Evolutionary conservation across 768 basidiomycete genomes (phyloP).

Genomic region (Suillus sp.): DNA sequence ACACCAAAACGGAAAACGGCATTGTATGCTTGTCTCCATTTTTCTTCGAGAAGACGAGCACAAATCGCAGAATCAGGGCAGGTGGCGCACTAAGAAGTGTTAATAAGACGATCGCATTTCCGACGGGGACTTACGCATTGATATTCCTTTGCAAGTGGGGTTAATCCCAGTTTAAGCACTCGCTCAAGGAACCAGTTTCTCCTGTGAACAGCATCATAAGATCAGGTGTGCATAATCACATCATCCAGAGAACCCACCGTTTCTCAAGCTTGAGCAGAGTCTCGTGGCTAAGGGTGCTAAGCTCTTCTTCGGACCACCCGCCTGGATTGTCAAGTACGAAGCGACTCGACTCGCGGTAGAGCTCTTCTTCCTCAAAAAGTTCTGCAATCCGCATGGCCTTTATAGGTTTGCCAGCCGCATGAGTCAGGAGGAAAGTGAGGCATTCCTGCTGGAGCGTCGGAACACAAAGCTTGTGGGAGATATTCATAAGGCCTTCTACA

Average conservation of each 20-base stretch:
- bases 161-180: constrained; percentile 86
- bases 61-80: constrained; percentile 82
- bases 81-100: constrained; percentile 61
- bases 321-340: constrained; percentile 93
- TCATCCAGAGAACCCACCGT: constrained; percentile 45
- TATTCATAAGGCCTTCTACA: constrained; percentile 88
- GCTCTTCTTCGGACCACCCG: constrained; percentile 78
- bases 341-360: constrained; percentile 87
- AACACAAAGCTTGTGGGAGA: constrained; percentile 86
- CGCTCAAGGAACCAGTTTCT: constrained; percentile 96
- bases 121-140: constrained; percentile 69
- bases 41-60: constrained; percentile 86
- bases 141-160: constrained; percentile 89
- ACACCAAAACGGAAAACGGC: constrained; percentile 85
- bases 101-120: not conserved
- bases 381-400: constrained; percentile 93
- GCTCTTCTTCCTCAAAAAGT: constrained; percentile 85
- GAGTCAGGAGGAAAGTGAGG: constrained; percentile 84
- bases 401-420: constrained; percentile 90
- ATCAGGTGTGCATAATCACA: not conserved
- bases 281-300: constrained; percentile 77
- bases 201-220: constrained; percentile 38
- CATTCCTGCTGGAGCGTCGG: constrained; percentile 81
- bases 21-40: constrained; percentile 88
- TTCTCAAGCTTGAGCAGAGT: constrained; percentile 91